A percentile compares a stretch with the other conserved stretches of the same genome.
Conservation (phyloP, 2,329 filamentous ascomycete species). For the Aspergillus ibericus region DNA sequence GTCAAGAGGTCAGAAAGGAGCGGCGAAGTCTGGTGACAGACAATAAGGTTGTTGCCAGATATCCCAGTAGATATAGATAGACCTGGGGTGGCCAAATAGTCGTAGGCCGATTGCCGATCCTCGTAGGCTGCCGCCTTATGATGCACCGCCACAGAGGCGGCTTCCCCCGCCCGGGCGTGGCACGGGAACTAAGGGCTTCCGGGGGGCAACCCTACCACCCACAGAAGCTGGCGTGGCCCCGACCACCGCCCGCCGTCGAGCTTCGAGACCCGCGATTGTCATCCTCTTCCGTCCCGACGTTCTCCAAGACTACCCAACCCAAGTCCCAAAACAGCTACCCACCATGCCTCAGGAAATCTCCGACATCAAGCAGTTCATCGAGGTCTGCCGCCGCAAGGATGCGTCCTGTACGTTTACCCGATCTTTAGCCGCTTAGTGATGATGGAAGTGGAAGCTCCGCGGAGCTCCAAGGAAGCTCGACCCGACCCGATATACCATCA, state of each 20-base stretch:
- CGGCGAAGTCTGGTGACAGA: not conserved
- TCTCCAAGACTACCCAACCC: slow-evolving; percentile 13
- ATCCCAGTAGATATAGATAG: not conserved
- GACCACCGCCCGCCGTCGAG: slow-evolving; percentile 15
- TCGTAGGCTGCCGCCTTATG: slow-evolving; percentile 4
- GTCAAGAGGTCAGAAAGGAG: not conserved
- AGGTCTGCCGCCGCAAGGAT: slow-evolving; percentile 99
- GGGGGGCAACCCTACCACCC: slow-evolving; percentile 7
- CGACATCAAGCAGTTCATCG: slow-evolving; percentile 99
- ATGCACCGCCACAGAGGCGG: not conserved
- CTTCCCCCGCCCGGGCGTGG: not conserved
- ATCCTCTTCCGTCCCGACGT: slow-evolving; percentile 10
- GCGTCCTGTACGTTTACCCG: slow-evolving; percentile 79
- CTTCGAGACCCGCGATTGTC: slow-evolving; percentile 23
- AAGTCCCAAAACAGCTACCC: slow-evolving; percentile 47
- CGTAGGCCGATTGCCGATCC: slow-evolving; percentile 20
- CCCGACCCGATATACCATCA: not conserved
- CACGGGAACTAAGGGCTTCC: slow-evolving; percentile 6
- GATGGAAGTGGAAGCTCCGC: slow-evolving; percentile 1
- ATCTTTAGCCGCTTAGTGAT: slow-evolving; percentile 2
- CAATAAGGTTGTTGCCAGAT: slow-evolving; percentile 3
- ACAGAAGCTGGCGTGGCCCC: not conserved
- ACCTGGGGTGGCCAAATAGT: not conserved
- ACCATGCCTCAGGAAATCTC: slow-evolving; percentile 98
- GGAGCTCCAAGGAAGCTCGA: slow-evolving; percentile 7